Percentiles rank a stretch among this genome's conserved stretches.
phyloP scores from a whole-genome alignment of 2,329 filamentous ascomycete genomes.

The Metarhizium guizhouense region DNA sequence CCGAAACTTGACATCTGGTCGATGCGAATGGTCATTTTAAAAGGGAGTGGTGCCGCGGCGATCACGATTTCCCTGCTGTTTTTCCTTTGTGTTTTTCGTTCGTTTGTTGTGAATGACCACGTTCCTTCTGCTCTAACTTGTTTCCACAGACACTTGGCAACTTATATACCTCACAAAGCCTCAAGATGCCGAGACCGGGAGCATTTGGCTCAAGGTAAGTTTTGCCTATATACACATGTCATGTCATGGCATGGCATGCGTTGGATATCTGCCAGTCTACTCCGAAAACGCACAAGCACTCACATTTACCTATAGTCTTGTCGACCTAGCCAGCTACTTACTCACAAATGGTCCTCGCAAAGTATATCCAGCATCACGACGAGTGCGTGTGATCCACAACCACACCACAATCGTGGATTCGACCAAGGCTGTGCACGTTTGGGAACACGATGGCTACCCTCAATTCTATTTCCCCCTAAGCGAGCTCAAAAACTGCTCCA shows the following conservation, averaged over 20 bases:
- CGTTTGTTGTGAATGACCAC: background rate
- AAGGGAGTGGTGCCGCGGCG: background rate
- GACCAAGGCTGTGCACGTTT: constrained; percentile 26
- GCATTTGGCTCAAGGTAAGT: constrained; percentile 9
- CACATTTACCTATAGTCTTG: constrained; percentile 12
- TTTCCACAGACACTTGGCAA: background rate
- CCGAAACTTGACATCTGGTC: background rate
- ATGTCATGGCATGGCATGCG: background rate
- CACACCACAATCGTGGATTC: constrained; percentile 27
- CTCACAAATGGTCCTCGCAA: constrained; percentile 18
- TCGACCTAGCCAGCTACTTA: constrained; percentile 17
- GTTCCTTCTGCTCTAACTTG: background rate
- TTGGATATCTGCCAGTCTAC: too few species aligned
- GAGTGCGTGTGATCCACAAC: constrained; percentile 25
- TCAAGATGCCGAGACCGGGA: constrained; percentile 8
- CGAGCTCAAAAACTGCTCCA: constrained; percentile 19
- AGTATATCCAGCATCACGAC: constrained; percentile 16
- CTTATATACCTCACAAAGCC: background rate
- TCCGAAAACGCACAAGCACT: background rate
- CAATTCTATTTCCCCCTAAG: constrained; percentile 31
- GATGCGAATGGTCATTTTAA: constrained; percentile 1
- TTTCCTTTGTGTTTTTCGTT: background rate
- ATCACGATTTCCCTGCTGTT: background rate
- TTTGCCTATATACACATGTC: background rate
- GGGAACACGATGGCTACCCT: constrained; percentile 40